Evolutionary conservation across 1,139 yeast species (phyloP).

Genomic region (Wickerhamiella pararugosa): DNA sequence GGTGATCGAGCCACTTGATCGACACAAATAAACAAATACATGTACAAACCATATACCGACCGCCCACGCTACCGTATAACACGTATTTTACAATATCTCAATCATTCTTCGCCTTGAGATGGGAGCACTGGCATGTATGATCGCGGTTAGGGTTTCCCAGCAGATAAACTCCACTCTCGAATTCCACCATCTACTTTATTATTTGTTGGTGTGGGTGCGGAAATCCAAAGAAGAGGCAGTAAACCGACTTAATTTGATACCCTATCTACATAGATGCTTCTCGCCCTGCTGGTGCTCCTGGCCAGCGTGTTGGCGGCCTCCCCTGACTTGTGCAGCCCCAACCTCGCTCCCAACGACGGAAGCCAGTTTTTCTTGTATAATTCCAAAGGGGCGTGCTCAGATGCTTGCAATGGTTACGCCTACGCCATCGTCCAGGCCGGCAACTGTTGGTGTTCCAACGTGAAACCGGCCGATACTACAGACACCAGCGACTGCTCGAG

Average conservation of each 20-base stretch:
- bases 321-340: slow-evolving; percentile 31
- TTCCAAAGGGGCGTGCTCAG: slow-evolving; percentile 43
- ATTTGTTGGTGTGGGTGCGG: background rate
- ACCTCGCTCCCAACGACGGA: slow-evolving; percentile 29
- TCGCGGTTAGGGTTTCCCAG: too few species aligned
- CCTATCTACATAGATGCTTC: slow-evolving; percentile 30
- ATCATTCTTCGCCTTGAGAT: too few species aligned
- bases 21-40: too few species aligned
- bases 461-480: slow-evolving; percentile 31
- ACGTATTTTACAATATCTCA: too few species aligned
- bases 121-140: too few species aligned
- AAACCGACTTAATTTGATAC: background rate
- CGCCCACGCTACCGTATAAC: too few species aligned
- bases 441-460: slow-evolving; percentile 49
- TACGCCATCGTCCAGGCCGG: slow-evolving; percentile 39
- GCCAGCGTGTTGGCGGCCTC: background rate
- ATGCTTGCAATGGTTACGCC: slow-evolving; percentile 37
- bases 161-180: too few species aligned
- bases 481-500: slow-evolving; percentile 29
- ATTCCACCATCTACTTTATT: too few species aligned
- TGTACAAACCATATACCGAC: too few species aligned
- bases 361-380: slow-evolving; percentile 24
- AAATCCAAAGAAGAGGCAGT: background rate
- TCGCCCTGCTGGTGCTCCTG: background rate
- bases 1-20: too few species aligned